These are phyloP conservation scores for Backusella westeae DNA, from an alignment of 192 early-diverging fungal genomes.

Conservation along the genomic window DNA sequence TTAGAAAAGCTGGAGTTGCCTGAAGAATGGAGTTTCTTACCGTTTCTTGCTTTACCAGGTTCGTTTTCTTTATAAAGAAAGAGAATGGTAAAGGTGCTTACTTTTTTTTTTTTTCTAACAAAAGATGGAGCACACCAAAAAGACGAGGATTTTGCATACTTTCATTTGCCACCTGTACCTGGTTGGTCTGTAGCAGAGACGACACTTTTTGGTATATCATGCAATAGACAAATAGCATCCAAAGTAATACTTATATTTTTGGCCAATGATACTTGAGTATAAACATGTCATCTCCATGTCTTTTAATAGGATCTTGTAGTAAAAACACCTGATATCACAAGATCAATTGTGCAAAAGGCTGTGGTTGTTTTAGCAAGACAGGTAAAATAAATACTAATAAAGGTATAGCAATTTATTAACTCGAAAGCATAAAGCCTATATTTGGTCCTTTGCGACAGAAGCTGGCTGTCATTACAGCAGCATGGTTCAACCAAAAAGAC, in stretches of 20 bases:
- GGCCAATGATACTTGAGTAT: too few species aligned
- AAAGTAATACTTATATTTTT: constrained; percentile 35
- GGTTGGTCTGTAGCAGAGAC: constrained; percentile 55
- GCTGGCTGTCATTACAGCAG: constrained; percentile 73
- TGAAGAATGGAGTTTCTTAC: constrained; percentile 80
- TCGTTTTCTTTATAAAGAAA: neutral
- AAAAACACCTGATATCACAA: constrained; percentile 73
- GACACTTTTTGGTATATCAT: constrained; percentile 81
- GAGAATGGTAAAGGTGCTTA: neutral
- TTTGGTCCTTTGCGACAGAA: constrained; percentile 72
- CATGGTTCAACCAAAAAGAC: constrained; percentile 77
- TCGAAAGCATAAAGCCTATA: constrained; percentile 41
- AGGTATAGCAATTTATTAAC: neutral
- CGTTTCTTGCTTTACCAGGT: constrained; percentile 78
- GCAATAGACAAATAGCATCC: constrained; percentile 75
- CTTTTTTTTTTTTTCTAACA: constrained; percentile 7
- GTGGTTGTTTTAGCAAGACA: constrained; percentile 73
- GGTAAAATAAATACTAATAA: constrained; percentile 11
- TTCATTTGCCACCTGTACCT: constrained; percentile 75
- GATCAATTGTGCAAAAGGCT: constrained; percentile 79
- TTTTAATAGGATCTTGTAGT: constrained; percentile 57
- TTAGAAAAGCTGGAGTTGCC: constrained; percentile 56
- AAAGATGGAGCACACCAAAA: constrained; percentile 73
- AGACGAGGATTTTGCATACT: constrained; percentile 83
- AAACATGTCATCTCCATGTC: neutral